A percentile compares a stretch with the other conserved stretches of the same genome.
These are phyloP conservation scores for Meyerozyma elateridarum DNA, from an alignment of 1,139 yeast species.

Conservation along the genomic window DNA sequence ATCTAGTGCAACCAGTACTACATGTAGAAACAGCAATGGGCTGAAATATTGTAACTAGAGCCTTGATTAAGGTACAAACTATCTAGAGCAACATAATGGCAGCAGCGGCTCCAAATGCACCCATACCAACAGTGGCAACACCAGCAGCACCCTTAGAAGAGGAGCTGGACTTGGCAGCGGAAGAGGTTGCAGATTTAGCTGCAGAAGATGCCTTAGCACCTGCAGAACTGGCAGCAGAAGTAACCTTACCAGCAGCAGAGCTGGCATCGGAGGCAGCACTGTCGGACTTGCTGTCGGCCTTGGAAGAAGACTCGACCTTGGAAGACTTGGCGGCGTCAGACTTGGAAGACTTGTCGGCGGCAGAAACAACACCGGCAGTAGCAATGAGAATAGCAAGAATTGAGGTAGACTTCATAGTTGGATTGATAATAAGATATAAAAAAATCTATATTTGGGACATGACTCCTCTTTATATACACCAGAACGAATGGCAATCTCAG, in stretches of 20 bases:
- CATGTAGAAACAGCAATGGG: no score
- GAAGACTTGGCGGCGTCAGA: conserved; percentile 6
- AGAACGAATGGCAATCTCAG: no score
- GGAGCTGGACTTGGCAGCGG: conserved; percentile 7
- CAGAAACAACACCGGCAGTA: conserved; percentile 6
- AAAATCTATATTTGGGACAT: no score
- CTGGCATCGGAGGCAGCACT: conserved; percentile 9
- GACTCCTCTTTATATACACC: no score
- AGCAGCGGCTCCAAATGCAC: conserved; percentile 25
- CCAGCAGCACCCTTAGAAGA: conserved; percentile 15
- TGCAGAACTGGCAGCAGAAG: conserved; percentile 8
- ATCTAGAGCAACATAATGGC: conserved; percentile 26
- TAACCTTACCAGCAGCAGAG: conserved; percentile 9
- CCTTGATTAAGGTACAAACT: no score
- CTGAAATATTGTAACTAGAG: no score
- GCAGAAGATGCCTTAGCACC: conserved; percentile 13
- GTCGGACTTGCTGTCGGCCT: no score
- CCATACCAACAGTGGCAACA: conserved; percentile 18
- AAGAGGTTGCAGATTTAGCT: conserved; percentile 9
- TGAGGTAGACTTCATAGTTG: conserved; percentile 3
- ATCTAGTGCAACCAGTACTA: no score
- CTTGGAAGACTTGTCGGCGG: conserved; percentile 8
- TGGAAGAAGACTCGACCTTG: no score
- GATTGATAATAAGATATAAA: conserved; percentile 7
- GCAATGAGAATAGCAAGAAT: conserved; percentile 4